phyloP scores from a whole-genome alignment of 768 basidiomycete genomes.

The Lactarius indigo region DNA sequence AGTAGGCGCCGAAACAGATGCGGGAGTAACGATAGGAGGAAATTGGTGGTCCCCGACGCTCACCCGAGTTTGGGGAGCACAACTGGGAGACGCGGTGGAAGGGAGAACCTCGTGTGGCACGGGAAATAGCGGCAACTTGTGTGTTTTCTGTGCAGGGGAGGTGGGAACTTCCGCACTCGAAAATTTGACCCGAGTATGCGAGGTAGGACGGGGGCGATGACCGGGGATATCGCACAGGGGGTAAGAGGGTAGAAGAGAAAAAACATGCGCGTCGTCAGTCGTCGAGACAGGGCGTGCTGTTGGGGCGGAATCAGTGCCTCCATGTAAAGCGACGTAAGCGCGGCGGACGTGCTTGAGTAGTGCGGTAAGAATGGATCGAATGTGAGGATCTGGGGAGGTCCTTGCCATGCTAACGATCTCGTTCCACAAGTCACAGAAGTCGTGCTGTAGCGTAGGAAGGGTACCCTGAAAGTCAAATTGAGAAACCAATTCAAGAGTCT shows the following conservation, averaged over 20 bases:
- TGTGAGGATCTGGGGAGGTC: not conserved
- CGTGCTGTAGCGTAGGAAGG: constrained; percentile 1
- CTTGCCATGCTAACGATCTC: not conserved
- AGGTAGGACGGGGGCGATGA: not conserved
- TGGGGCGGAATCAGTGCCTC: not conserved
- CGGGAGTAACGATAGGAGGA: too few species aligned
- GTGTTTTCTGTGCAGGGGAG: too few species aligned
- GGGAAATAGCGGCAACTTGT: too few species aligned
- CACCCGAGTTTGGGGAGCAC: too few species aligned
- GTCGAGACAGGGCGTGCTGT: not conserved
- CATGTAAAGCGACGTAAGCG: constrained; percentile 1
- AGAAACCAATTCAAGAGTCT: not conserved
- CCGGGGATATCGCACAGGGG: not conserved
- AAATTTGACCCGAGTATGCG: too few species aligned
- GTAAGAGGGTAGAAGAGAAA: not conserved
- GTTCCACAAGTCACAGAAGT: constrained; percentile 10
- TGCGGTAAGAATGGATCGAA: not conserved
- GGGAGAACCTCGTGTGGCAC: too few species aligned
- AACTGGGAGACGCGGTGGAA: too few species aligned
- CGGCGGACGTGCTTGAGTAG: not conserved
- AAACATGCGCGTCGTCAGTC: not conserved
- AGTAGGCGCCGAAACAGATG: too few species aligned
- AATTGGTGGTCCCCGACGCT: too few species aligned
- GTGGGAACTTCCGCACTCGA: too few species aligned
- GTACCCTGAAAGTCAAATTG: not conserved